Percentiles rank a stretch among this genome's conserved stretches.
Evolutionary conservation across 2,329 filamentous ascomycete genomes (phyloP).

Genomic region (Fusarium xyrophilum): DNA sequence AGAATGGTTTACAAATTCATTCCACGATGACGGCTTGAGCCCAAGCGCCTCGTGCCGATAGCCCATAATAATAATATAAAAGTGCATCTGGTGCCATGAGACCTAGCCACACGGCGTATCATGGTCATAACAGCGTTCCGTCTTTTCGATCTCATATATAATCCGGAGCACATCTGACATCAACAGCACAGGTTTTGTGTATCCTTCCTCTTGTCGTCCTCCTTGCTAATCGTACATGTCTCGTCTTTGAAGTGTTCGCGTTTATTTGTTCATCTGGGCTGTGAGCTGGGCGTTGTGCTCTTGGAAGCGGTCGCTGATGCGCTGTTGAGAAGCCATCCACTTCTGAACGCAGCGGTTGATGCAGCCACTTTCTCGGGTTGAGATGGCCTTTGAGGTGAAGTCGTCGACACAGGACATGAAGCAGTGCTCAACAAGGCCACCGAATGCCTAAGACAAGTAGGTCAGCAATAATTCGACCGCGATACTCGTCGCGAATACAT

Average conservation of each 20-base stretch:
- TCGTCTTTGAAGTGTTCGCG: background rate
- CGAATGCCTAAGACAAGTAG: conserved; percentile 44
- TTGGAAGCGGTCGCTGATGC: conserved; percentile 88
- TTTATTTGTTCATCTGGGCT: conserved; percentile 56
- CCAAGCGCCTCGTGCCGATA: conserved; percentile 17
- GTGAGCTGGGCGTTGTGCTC: conserved; percentile 70
- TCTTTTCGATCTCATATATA: conserved; percentile 14
- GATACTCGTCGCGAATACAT: conserved; percentile 50
- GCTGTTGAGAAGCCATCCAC: conserved; percentile 89
- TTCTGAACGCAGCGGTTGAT: conserved; percentile 96
- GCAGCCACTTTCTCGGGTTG: conserved; percentile 87
- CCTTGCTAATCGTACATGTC: conserved; percentile 35
- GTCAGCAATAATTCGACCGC: background rate
- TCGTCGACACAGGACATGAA: conserved; percentile 98
- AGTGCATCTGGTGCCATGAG: conserved; percentile 34
- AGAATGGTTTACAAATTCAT: conserved; percentile 24
- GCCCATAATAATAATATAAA: conserved; percentile 37
- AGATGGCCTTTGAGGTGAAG: conserved; percentile 96
- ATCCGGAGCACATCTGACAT: conserved; percentile 19
- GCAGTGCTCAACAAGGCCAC: conserved; percentile 74
- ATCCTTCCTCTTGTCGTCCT: conserved; percentile 4
- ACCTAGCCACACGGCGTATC: conserved; percentile 19
- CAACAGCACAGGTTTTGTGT: conserved; percentile 6
- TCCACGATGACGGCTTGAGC: conserved; percentile 4
- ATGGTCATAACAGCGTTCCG: conserved; percentile 12